Evolutionary conservation across 495 filamentous ascomycete genomes (phyloP), one percentile per base, ranked within the genome.

Genomic region (Bombardia bombarda): DNA sequence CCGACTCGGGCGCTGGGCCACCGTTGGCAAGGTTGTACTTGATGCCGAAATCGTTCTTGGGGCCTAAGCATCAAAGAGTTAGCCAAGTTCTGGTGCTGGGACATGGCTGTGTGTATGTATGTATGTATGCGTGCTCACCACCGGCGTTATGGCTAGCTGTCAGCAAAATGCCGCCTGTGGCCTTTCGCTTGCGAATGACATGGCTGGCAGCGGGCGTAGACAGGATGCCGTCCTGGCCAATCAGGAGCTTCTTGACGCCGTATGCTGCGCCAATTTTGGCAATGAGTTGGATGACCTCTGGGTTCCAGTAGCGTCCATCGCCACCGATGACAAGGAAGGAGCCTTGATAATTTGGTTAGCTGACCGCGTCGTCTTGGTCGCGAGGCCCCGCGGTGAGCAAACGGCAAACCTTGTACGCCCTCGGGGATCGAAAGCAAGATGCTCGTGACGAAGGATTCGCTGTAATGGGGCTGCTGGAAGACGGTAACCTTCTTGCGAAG

Each of bases 11-110:
- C 39, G 92, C 92, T 18, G 92, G 92, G 22, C 88, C 92, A 46
- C 92, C 92, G 61, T 97, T 97, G 56, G 85, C 65, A 38, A 98
- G 74, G 74, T 98, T 98, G 75, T 98, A 98, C 70, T 98, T 98
- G 81, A 98, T 97, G 43, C 92, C 92, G 45, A 97, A 97, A 69
- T 98, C 92, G 62, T 87, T 80, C 46, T 78, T 80, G 37, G 93
- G 93, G 20, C 92, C 90, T 96, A n/a, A n/a, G n/a, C n/a, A n/a
- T n/a, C n/a, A n/a, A n/a, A n/a, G n/a, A n/a, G n/a, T n/a, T 13
- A 19, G 12, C 13, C 24, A 22, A 18, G n/a, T 19, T 19, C 26
- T 20, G 18, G 9, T 7, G 13, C 8, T 1, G 26, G 4, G n/a
- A 10, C 20, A 7, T 8, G 5, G 16, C 19, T 35, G n/a, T 23